Evolutionary conservation across 1,284 basidiomycete species (phyloP), one percentile per base, ranked within the genome.

Genomic region (Sutorius eximius): DNA sequence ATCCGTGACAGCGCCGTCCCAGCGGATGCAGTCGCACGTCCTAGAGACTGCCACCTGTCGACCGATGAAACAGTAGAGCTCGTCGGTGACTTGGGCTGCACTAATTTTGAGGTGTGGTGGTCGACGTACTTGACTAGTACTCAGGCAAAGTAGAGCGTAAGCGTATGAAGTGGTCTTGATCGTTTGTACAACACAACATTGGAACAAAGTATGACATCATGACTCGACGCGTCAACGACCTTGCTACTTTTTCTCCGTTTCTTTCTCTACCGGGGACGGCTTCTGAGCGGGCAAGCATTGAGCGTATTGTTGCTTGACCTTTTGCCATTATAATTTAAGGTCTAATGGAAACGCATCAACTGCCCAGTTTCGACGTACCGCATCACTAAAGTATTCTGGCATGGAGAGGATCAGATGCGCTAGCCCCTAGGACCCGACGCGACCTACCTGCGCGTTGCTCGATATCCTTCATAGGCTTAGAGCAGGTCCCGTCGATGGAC

Each of bases 21-120:
- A 0, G 70, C 71, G 11, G 84, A 80, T 9, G 86, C 83, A 15
- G 86, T 85, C 5, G 77, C 79, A 11, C 79, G 91, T 2, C 91
- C 91, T 5, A 75, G 74, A 55, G 84, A 93, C 65, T 88, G 86
- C 60, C 85, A 83, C 55, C 72, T 93, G 33, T 83, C 87, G 59
- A 85, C 83, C 7, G 74, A 74, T 41, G 86, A 86, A 69, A 90
- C 89, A 11, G 83, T 87, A 55, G 77, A 77, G 47, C 70, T 91
- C 22, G 67, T 82, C 16, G 83, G 80, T 37, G 82, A 80, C 9
- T 71, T 91, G 29, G 82, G 79, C 6, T 77, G 83, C 50, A 80
- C 79, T 2, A 72, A 82, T 22, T 92, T 92, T 62, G 87, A 86
- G 64, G 82, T 86, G 62, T 91, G 89, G 89, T 91, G 89, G 89